Evolutionary conservation across 768 basidiomycete genomes (phyloP), one percentile per base, ranked within the genome.

Genomic region (Rhodosporidiobolus odoratus): DNA sequence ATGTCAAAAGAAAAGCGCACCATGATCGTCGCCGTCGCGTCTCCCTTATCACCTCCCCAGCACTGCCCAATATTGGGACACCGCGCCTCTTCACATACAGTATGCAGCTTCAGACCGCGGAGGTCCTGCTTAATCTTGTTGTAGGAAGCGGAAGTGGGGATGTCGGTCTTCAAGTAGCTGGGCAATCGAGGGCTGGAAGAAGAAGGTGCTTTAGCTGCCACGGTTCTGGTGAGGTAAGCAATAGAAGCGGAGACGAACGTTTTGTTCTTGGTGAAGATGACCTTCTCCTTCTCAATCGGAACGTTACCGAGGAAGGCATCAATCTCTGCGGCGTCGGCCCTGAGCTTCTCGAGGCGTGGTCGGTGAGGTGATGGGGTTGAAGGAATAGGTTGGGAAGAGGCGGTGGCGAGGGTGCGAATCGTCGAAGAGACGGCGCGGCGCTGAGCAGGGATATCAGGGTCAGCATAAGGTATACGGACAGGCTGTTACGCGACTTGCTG

Each of bases 31-130:
- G 96, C 96, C 12, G 96, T 99, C 32, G 96, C 96, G 76, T 87
- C 88, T 15, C 62, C 73, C 65, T 79, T 79, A 37, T 80, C 81
- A 15, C 93, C 93, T 50, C 96, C 92, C 96, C 96, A 99, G 77
- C 96, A 99, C 77, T 98, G 95, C n/a, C 95, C 96, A 65, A 99
- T 97, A 77, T 99, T 99, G 0, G 96, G 96, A 83, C 96, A 99
- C 72, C 94, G 85, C 43, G 96, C 96, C 79, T 99, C 96, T 80
- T 99, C 96, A 77, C 96, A 99, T 3, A 99, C 96, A 0, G 96
- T 99, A 77, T 96, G 92, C 58, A 99, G 82, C 13, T 86, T 86
- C 3, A 99, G 84, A 3, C 94, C 95, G 62, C 96, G 84, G 21
- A 99, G 84, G 80, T 99, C 96, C 75, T 89, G 90, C 85, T 95